Evolutionary conservation across 73 alveolate species (phyloP).

Genomic region (Paramecium sexaurelia): DNA sequence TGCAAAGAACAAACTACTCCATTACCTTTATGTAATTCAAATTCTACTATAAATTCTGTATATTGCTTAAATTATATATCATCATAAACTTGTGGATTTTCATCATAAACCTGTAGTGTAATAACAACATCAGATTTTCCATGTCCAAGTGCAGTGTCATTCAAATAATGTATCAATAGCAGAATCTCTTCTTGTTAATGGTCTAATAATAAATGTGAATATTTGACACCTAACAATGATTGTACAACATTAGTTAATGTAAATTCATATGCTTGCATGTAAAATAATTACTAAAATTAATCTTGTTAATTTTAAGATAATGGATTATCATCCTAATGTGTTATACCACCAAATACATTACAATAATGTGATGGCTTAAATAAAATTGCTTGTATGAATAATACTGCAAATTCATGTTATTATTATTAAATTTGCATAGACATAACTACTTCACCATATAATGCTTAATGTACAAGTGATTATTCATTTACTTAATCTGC

Average conservation of each 20-base stretch:
- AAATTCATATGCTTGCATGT: slow-evolving; percentile 13
- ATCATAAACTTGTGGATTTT: neutral
- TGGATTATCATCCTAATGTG: neutral
- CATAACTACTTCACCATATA: neutral
- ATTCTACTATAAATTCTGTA: neutral
- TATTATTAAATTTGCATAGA: neutral
- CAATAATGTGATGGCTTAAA: slow-evolving; percentile 3
- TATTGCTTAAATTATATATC: neutral
- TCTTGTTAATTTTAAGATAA: slow-evolving; percentile 27
- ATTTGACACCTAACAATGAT: neutral
- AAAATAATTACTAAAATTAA: neutral
- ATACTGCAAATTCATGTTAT: neutral
- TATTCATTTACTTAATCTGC: slow-evolving; percentile 3
- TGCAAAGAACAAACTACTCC: neutral
- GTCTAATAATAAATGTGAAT: neutral
- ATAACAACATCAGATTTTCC: neutral
- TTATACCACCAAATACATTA: neutral
- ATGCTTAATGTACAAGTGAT: neutral
- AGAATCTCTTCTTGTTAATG: neutral
- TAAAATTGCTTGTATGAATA: neutral
- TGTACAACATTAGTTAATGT: slow-evolving; percentile 5
- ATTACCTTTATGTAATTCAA: neutral
- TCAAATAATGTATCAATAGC: neutral
- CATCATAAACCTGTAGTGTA: neutral
- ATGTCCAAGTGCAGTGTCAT: slow-evolving; percentile 5